Percentiles rank a stretch among this genome's conserved stretches.
Evolutionary conservation across 805 yeast genomes (phyloP).

Genomic region (Saturnispora halmiae): DNA sequence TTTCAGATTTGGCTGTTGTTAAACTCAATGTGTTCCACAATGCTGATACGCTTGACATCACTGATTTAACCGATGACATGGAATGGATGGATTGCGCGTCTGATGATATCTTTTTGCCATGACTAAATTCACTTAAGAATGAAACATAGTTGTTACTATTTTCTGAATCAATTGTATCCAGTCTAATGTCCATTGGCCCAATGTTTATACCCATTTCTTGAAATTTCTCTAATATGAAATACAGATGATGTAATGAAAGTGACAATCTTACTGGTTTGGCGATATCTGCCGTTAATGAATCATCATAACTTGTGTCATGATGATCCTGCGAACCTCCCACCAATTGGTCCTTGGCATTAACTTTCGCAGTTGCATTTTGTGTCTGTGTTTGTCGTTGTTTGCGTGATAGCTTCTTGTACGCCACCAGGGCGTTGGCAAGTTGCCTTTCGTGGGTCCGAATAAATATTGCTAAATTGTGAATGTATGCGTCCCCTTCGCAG

Average conservation of each 20-base stretch:
- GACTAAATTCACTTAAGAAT: conserved; percentile 47
- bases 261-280: conserved; percentile 47
- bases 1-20: conserved; percentile 37
- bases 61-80: conserved; percentile 48
- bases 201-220: conserved; percentile 39
- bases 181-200: conserved; percentile 53
- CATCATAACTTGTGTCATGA: conserved; percentile 12
- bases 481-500: conserved; percentile 50
- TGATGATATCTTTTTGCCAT: conserved; percentile 28
- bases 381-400: conserved; percentile 9
- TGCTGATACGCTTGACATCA: conserved; percentile 38
- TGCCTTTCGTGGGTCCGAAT: conserved; percentile 49
- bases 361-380: no score
- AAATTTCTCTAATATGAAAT: conserved; percentile 50
- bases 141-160: conserved; percentile 44
- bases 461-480: conserved; percentile 45
- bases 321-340: no score
- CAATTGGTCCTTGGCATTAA: no score
- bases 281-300: conserved; percentile 9
- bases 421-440: conserved; percentile 48
- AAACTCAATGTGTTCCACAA: conserved; percentile 30
- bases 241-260: conserved; percentile 55
- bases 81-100: conserved; percentile 45
- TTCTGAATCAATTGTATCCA: conserved; percentile 48
- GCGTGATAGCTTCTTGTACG: conserved; percentile 37